These are phyloP conservation scores for Cinchona pubescens DNA, from an alignment of 257 asterid species.

Conservation along the genomic window DNA sequence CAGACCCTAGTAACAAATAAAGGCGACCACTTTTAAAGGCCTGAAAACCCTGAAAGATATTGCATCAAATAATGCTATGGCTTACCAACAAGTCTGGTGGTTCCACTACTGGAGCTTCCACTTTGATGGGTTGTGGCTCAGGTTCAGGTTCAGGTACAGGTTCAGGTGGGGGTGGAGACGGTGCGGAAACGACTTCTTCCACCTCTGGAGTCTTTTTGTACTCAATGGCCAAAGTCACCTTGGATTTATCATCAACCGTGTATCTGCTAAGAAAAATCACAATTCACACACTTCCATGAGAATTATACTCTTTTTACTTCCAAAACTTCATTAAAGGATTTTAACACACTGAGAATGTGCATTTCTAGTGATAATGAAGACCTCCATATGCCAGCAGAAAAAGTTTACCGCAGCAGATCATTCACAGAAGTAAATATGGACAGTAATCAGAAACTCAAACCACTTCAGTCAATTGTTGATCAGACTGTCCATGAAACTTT, in stretches of 20 bases:
- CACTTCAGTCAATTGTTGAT: not conserved
- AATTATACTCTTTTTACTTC: not conserved
- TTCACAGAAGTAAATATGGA: not conserved
- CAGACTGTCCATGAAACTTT: not conserved
- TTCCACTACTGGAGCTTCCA: constrained; percentile 48
- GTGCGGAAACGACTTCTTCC: constrained; percentile 51
- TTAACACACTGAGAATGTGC: not conserved
- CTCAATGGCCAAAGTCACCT: constrained; percentile 72
- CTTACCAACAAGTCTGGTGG: constrained; percentile 79
- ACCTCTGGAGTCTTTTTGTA: constrained; percentile 60
- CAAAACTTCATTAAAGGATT: not conserved
- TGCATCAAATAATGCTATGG: constrained; percentile 3
- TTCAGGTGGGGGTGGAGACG: constrained; percentile 46
- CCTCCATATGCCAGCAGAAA: not conserved
- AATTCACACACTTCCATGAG: not conserved
- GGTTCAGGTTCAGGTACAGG: constrained; percentile 42
- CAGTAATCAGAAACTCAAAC: not conserved
- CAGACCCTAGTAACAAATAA: constrained; percentile 50
- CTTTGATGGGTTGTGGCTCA: constrained; percentile 52
- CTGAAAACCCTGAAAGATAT: not conserved
- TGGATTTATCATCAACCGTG: constrained; percentile 60
- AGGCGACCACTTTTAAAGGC: constrained; percentile 9
- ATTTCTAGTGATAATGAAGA: not conserved
- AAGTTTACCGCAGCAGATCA: not conserved
- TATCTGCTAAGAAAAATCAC: constrained; percentile 14